Percentiles rank a stretch among this genome's conserved stretches.
Conservation (phyloP, 306 rosid genomes). For the Quercus wislizeni region DNA sequence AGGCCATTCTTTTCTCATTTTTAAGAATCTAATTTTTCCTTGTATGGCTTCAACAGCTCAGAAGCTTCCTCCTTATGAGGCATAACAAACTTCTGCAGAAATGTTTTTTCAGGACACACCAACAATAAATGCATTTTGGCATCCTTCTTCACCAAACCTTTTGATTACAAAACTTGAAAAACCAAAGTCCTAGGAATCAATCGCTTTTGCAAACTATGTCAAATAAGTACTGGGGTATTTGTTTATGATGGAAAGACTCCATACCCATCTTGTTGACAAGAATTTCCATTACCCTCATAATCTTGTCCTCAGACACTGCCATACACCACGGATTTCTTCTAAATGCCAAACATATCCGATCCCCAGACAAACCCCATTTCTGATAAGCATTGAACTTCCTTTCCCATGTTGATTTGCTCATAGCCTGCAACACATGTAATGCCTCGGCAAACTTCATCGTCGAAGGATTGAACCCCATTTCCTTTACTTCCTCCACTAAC, state of each 20-base stretch:
- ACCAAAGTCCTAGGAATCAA: background rate
- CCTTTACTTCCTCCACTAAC: slow-evolving; percentile 21
- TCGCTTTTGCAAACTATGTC: slow-evolving; percentile 33
- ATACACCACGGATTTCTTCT: slow-evolving; percentile 30
- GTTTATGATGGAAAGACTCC: slow-evolving; percentile 29
- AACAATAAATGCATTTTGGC: background rate
- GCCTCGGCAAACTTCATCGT: background rate
- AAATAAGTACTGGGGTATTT: slow-evolving; percentile 10
- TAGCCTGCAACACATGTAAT: no score
- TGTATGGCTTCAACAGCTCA: slow-evolving; percentile 24
- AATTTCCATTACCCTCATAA: slow-evolving; percentile 23
- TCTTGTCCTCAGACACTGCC: slow-evolving; percentile 28
- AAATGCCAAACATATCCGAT: slow-evolving; percentile 29
- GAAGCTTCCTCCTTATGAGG: slow-evolving; percentile 20
- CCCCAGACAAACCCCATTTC: slow-evolving; percentile 60
- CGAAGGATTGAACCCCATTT: slow-evolving; percentile 37
- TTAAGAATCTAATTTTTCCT: background rate
- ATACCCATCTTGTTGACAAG: slow-evolving; percentile 34
- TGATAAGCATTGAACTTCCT: slow-evolving; percentile 29
- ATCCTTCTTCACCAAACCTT: slow-evolving; percentile 27
- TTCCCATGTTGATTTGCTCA: slow-evolving; percentile 32
- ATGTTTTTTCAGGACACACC: background rate
- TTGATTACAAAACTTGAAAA: slow-evolving; percentile 16
- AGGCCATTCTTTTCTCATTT: background rate
- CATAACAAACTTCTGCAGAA: slow-evolving; percentile 22